Conservation (phyloP, 2,329 filamentous ascomycete species). For the Dothidotthia symphoricarpi region DNA sequence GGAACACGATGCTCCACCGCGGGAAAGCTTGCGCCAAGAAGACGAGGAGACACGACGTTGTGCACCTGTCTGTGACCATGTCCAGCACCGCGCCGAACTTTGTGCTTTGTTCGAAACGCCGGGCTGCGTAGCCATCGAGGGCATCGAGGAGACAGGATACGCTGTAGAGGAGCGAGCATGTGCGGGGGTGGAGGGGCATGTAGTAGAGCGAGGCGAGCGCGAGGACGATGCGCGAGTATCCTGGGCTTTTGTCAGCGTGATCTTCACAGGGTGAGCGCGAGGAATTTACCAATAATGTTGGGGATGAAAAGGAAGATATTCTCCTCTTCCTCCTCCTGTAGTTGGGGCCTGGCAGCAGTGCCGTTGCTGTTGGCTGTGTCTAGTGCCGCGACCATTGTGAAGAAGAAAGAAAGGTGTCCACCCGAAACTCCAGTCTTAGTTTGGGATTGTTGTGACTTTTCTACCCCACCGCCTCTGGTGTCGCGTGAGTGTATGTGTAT, state of each 20-base stretch:
- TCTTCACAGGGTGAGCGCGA: background rate
- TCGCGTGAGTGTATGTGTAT: conserved; percentile 2
- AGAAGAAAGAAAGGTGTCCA: background rate
- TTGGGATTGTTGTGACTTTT: background rate
- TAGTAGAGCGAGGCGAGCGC: conserved; percentile 94
- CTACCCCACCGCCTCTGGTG: conserved; percentile 12
- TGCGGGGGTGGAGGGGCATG: conserved; percentile 97
- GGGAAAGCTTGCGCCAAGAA: conserved; percentile 95
- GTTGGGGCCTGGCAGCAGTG: conserved; percentile 20
- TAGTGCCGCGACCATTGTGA: conserved; percentile 30
- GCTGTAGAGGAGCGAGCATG: conserved; percentile 87
- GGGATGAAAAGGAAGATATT: conserved; percentile 57
- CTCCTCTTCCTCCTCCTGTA: conserved; percentile 43
- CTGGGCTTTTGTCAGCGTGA: conserved; percentile 30
- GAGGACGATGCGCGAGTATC: conserved; percentile 53
- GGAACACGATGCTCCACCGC: conserved; percentile 90
- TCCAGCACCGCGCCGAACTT: conserved; percentile 95
- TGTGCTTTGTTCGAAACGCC: conserved; percentile 83
- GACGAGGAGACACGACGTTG: conserved; percentile 89
- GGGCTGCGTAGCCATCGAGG: conserved; percentile 89
- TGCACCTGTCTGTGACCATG: conserved; percentile 99
- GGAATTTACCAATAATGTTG: conserved; percentile 50
- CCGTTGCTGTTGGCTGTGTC: conserved; percentile 34
- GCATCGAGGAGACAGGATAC: conserved; percentile 94
- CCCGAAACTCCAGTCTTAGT: background rate